Conservation (phyloP, 495 filamentous ascomycete genomes). For the Tetracladium marchalianum region DNA sequence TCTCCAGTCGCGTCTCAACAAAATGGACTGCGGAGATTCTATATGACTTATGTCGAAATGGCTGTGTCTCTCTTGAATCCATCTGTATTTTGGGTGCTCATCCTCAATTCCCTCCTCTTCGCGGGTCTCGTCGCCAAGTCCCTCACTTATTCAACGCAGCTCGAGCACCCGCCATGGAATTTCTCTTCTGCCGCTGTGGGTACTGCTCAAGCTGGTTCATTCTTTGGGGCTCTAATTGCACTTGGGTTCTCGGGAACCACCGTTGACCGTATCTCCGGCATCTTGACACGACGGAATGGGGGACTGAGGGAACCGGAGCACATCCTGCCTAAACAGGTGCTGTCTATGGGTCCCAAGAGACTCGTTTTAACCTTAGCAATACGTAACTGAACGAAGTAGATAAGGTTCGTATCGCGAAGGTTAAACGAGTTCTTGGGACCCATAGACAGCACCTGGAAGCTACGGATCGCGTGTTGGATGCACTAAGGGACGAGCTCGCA, state of each 20-base stretch:
- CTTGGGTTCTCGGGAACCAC: conserved; percentile 1
- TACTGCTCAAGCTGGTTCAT: conserved; percentile 1
- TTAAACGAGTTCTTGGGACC: no score
- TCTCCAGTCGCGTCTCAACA: not conserved
- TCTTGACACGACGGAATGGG: not conserved
- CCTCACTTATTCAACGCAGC: not conserved
- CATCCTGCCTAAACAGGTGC: conserved; percentile 1
- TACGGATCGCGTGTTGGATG: no score
- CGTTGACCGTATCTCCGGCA: not conserved
- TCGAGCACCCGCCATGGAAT: conserved; percentile 1
- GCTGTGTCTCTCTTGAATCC: conserved; percentile 2
- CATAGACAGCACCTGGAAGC: no score
- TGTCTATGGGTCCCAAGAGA: no score
- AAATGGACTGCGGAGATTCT: not conserved
- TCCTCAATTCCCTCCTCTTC: conserved; percentile 5
- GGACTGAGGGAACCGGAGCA: not conserved
- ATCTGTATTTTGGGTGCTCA: conserved; percentile 2
- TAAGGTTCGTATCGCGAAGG: no score
- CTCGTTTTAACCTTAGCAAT: no score
- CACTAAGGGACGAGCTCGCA: no score
- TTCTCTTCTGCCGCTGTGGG: not conserved
- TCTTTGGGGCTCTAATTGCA: not conserved
- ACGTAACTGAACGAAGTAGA: no score
- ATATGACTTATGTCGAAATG: conserved; percentile 1
- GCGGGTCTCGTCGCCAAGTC: conserved; percentile 1